Evolutionary conservation across 2,329 filamentous ascomycete genomes (phyloP).

Genomic region (Helotiales sp.): DNA sequence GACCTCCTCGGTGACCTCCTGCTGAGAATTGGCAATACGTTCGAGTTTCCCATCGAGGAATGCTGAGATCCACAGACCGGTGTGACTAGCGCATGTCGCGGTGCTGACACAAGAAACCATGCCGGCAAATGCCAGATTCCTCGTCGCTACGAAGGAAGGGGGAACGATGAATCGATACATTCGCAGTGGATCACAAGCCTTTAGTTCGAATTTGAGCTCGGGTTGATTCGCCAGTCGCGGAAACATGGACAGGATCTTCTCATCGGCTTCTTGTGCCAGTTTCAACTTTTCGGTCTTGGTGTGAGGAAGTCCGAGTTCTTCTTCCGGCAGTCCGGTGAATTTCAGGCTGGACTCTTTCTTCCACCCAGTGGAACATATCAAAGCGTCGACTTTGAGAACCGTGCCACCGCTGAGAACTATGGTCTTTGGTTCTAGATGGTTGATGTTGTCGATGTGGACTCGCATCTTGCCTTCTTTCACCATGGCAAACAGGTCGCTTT

Average conservation of each 20-base stretch:
- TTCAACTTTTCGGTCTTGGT: slow-evolving; percentile 40
- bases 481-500: slow-evolving; percentile 60
- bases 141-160: slow-evolving; percentile 46
- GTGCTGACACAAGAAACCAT: slow-evolving; percentile 51
- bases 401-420: slow-evolving; percentile 58
- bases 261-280: slow-evolving; percentile 53
- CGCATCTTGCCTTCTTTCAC: slow-evolving; percentile 57
- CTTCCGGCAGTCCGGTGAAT: slow-evolving; percentile 55
- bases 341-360: slow-evolving; percentile 56
- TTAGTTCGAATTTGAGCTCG: slow-evolving; percentile 51
- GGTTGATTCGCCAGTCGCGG: slow-evolving; percentile 59
- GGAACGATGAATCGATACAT: slow-evolving; percentile 56
- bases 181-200: slow-evolving; percentile 43
- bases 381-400: slow-evolving; percentile 53
- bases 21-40: neutral
- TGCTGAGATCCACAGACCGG: slow-evolving; percentile 67
- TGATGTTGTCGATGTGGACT: slow-evolving; percentile 59
- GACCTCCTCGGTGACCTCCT: slow-evolving; percentile 57
- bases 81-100: slow-evolving; percentile 50
- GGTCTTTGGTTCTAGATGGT: slow-evolving; percentile 49
- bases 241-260: slow-evolving; percentile 57
- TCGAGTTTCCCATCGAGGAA: slow-evolving; percentile 62
- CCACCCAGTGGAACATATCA: slow-evolving; percentile 66
- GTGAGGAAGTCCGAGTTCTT: slow-evolving; percentile 57
- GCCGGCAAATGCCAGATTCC: slow-evolving; percentile 53